These are phyloP conservation scores for Phyllosticta capitalensis DNA, from an alignment of 2,329 filamentous ascomycete genomes.

Conservation along the genomic window DNA sequence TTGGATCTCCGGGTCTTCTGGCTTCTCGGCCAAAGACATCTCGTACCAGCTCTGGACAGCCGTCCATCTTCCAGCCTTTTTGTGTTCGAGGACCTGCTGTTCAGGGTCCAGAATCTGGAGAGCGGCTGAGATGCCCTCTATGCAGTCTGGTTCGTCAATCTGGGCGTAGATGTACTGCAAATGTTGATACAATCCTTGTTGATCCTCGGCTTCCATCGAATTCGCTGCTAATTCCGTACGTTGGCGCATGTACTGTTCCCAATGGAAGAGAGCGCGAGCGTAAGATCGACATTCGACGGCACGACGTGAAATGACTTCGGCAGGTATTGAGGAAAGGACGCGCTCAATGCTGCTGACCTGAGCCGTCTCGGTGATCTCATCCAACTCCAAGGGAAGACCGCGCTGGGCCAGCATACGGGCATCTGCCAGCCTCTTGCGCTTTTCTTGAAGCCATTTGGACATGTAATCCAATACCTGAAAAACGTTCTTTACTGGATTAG, in stretches of 20 bases:
- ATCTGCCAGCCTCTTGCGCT: slow-evolving; percentile 43
- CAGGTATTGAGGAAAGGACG: slow-evolving; percentile 59
- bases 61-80: slow-evolving; percentile 86
- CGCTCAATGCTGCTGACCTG: slow-evolving; percentile 58
- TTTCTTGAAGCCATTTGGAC: slow-evolving; percentile 79
- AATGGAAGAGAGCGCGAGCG: slow-evolving; percentile 82
- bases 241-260: slow-evolving; percentile 79
- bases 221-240: slow-evolving; percentile 33
- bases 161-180: slow-evolving; percentile 92
- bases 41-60: slow-evolving; percentile 98
- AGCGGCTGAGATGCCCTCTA: slow-evolving; percentile 87
- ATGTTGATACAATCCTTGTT: slow-evolving; percentile 59
- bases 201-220: slow-evolving; percentile 41
- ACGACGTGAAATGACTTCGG: slow-evolving; percentile 65
- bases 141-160: slow-evolving; percentile 94
- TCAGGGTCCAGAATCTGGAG: slow-evolving; percentile 81
- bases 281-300: slow-evolving; percentile 94
- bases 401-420: slow-evolving; percentile 30
- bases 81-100: slow-evolving; percentile 85
- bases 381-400: slow-evolving; percentile 37
- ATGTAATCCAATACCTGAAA: slow-evolving; percentile 89
- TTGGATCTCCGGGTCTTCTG: slow-evolving; percentile 67
- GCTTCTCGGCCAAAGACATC: slow-evolving; percentile 70
- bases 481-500: slow-evolving; percentile 53
- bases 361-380: slow-evolving; percentile 44